A percentile compares a stretch with the other conserved stretches of the same genome.
Evolutionary conservation across 768 basidiomycete genomes (phyloP).

Genomic region (Boletus insuetus): DNA sequence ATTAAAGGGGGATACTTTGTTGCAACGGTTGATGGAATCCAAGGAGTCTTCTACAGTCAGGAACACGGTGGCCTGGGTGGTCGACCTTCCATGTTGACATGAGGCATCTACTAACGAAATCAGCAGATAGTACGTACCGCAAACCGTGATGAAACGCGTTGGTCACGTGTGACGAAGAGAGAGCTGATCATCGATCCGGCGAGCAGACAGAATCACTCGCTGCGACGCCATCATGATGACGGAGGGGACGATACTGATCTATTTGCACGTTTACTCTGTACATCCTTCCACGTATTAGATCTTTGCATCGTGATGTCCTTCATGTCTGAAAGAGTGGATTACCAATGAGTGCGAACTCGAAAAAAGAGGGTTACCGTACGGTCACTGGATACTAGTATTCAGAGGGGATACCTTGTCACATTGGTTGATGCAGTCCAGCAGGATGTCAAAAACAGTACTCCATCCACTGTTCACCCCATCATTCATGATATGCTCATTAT

Average conservation of each 20-base stretch:
- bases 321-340: not conserved
- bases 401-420: conserved; percentile 63
- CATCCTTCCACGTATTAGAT: conserved; percentile 6
- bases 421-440: conserved; percentile 54
- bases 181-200: too few relatives aligned
- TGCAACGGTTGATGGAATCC: conserved; percentile 56
- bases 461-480: too few relatives aligned
- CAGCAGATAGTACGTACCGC: too few relatives aligned
- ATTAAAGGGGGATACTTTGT: conserved; percentile 61
- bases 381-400: conserved; percentile 32
- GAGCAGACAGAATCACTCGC: too few relatives aligned
- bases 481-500: too few relatives aligned
- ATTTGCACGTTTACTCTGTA: not conserved
- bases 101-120: too few relatives aligned
- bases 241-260: too few relatives aligned
- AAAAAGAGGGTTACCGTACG: not conserved
- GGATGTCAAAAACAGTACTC: conserved; percentile 66
- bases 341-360: not conserved
- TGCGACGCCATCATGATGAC: too few relatives aligned
- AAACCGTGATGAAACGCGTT: too few relatives aligned
- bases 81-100: too few relatives aligned
- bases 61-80: too few relatives aligned
- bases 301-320: not conserved
- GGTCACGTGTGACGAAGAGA: too few relatives aligned
- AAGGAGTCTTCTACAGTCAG: conserved; percentile 48